Evolutionary conservation across 306 rosid genomes (phyloP).

Genomic region (Crataegus laevigata): DNA sequence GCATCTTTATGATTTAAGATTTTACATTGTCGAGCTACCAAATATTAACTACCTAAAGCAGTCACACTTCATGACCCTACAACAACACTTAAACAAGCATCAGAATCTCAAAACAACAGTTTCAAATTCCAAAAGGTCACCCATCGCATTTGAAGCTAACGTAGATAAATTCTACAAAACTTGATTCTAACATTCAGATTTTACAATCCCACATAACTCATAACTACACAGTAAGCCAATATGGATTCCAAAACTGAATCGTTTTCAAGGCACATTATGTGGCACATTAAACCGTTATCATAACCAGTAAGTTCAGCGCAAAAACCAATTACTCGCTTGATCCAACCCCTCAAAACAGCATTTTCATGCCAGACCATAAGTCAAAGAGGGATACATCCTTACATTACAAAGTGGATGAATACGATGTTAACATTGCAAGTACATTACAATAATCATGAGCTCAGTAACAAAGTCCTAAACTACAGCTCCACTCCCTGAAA

Average conservation of each 20-base stretch:
- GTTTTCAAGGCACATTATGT: neutral
- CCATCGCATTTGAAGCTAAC: constrained; percentile 8
- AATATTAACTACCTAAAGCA: neutral
- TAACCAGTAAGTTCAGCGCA: neutral
- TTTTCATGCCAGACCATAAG: neutral
- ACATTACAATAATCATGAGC: neutral
- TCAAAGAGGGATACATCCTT: neutral
- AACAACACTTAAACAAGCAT: neutral
- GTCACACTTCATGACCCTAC: neutral
- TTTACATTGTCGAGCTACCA: constrained; percentile 7
- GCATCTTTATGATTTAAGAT: neutral
- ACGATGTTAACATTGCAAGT: constrained; percentile 11
- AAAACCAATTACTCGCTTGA: neutral
- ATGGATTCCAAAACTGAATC: neutral
- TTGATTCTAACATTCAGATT: constrained; percentile 1
- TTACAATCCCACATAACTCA: neutral
- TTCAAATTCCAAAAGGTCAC: constrained; percentile 12
- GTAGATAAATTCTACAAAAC: neutral
- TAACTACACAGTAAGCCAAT: neutral
- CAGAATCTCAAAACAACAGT: constrained; percentile 9
- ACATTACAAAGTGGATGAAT: constrained; percentile 17
- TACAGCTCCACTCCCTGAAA: neutral
- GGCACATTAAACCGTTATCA: neutral
- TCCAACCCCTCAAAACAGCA: neutral
- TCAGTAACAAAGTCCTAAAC: neutral